These are phyloP conservation scores for Chondrus crispus DNA, from an alignment of 23 red algal genomes.

Conservation along the genomic window DNA sequence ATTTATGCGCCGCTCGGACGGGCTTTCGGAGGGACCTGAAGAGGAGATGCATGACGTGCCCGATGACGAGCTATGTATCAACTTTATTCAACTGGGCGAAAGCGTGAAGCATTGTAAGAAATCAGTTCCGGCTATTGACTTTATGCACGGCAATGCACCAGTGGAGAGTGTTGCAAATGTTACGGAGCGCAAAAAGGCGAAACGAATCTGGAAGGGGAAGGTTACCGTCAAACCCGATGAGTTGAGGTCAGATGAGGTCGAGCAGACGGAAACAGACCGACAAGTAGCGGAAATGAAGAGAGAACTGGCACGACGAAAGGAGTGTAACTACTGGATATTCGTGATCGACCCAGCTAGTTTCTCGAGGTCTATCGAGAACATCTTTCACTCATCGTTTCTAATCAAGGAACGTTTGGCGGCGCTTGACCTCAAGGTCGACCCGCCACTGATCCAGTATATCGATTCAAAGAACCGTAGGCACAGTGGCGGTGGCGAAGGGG, in stretches of 20 bases:
- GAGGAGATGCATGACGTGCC: too few species aligned
- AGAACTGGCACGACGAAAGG: slow-evolving; percentile 24
- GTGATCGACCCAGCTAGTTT: slow-evolving; percentile 80
- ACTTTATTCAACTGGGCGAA: slow-evolving; percentile 61
- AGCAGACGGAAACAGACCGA: slow-evolving; percentile 76
- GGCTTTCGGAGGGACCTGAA: slow-evolving; percentile 16
- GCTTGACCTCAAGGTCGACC: slow-evolving; percentile 48
- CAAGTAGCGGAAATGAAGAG: slow-evolving; percentile 69
- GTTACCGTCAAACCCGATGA: slow-evolving; percentile 30
- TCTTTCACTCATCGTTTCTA: slow-evolving; percentile 92
- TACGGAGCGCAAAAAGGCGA: not conserved
- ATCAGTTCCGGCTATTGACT: slow-evolving; percentile 12
- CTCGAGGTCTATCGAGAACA: slow-evolving; percentile 77
- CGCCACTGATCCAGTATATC: slow-evolving; percentile 30
- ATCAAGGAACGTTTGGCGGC: slow-evolving; percentile 73
- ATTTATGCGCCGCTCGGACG: slow-evolving; percentile 22
- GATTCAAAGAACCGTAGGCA: not conserved
- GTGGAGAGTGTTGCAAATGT: not conserved
- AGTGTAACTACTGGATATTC: slow-evolving; percentile 65
- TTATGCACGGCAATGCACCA: slow-evolving; percentile 58
- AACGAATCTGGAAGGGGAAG: not conserved
- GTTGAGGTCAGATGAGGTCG: slow-evolving; percentile 40
- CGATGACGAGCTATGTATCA: slow-evolving; percentile 36
- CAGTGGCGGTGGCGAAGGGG: not conserved
- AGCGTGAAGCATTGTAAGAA: slow-evolving; percentile 36